Conservation (phyloP, 2,329 filamentous ascomycete genomes). For the Beauveria varroae region DNA sequence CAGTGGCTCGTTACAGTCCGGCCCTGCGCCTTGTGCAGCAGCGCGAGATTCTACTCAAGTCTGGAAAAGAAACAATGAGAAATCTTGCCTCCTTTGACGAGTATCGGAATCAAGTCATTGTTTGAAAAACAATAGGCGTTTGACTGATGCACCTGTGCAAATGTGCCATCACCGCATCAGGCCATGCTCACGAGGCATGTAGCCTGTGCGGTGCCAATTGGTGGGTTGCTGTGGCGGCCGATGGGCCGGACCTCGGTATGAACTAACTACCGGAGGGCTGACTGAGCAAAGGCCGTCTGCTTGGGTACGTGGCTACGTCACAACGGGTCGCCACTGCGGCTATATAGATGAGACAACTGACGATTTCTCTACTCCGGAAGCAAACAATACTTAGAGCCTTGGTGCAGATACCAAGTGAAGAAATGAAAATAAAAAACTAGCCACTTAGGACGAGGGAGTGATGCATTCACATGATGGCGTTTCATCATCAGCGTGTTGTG, state of each 20-base stretch:
- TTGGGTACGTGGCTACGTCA: not conserved
- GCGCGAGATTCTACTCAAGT: too few species aligned
- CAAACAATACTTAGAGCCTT: not conserved
- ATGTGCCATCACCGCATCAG: not conserved
- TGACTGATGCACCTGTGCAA: too few species aligned
- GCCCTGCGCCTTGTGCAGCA: too few species aligned
- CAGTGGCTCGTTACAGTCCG: too few species aligned
- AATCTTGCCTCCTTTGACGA: not conserved
- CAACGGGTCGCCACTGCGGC: not conserved
- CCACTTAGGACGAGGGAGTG: not conserved
- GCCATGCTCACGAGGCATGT: not conserved
- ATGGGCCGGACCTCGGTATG: conserved; percentile 5
- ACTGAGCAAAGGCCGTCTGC: not conserved
- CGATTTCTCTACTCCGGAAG: too few species aligned
- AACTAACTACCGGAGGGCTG: not conserved
- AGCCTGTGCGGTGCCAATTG: not conserved
- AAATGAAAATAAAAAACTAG: not conserved
- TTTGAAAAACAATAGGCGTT: too few species aligned
- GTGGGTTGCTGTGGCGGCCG: not conserved
- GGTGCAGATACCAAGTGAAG: not conserved
- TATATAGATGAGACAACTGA: not conserved
- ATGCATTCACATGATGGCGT: not conserved
- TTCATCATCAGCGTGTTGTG: not conserved
- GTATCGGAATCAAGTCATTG: too few species aligned
- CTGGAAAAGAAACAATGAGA: not conserved